These are phyloP conservation scores for Penicillium angulare DNA, from an alignment of 495 filamentous ascomycete species.

Conservation along the genomic window DNA sequence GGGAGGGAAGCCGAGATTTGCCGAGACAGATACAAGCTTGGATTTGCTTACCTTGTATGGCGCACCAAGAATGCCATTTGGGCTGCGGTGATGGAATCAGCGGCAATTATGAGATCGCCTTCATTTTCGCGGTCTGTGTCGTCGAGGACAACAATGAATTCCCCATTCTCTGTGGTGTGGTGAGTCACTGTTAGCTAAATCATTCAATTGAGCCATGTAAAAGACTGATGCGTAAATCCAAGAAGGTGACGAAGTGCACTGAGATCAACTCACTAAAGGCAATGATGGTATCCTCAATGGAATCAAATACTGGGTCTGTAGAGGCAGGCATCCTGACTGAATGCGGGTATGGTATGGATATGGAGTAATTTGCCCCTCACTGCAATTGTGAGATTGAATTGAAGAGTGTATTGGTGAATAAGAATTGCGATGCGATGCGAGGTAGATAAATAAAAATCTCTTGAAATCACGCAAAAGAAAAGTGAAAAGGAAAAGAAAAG, in stretches of 20 bases:
- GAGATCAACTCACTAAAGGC: slow-evolving; percentile 70
- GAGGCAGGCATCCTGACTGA: slow-evolving; percentile 37
- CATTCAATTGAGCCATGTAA: background rate
- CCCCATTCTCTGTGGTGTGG: slow-evolving; percentile 67
- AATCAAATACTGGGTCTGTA: slow-evolving; percentile 60
- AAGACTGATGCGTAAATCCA: background rate
- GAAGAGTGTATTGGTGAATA: background rate
- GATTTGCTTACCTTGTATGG: slow-evolving; percentile 57
- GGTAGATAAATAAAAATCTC: background rate
- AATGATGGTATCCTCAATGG: slow-evolving; percentile 78
- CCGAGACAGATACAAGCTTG: background rate
- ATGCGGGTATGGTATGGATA: slow-evolving; percentile 2
- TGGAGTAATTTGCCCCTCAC: slow-evolving; percentile 23
- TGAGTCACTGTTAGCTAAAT: slow-evolving; percentile 14
- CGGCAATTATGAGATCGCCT: slow-evolving; percentile 95
- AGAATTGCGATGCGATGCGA: background rate
- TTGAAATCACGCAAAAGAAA: background rate
- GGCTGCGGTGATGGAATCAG: slow-evolving; percentile 75
- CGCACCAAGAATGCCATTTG: slow-evolving; percentile 97
- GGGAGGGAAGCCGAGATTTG: background rate
- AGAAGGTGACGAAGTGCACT: background rate
- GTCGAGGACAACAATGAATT: slow-evolving; percentile 96
- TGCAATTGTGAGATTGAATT: slow-evolving; percentile 2
- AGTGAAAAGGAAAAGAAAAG: slow-evolving; percentile 1
- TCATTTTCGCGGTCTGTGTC: slow-evolving; percentile 90